Base-by-base conservation (phyloP, 2,329 filamentous ascomycete species). In the Diaporthe ilicicola region DNA sequence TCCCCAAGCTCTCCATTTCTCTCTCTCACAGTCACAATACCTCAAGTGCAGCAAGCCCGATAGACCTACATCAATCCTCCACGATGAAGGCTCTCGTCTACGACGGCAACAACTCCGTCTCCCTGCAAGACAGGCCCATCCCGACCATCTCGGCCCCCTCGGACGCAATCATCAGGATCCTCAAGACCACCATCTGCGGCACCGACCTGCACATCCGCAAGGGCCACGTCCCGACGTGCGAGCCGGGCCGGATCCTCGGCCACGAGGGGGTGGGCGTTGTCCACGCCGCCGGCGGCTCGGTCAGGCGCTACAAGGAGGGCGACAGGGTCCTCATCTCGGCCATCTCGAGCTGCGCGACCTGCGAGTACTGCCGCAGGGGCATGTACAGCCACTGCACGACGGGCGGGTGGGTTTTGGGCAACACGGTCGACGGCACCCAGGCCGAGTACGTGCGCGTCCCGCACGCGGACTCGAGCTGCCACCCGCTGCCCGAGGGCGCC, bases 371-470 rank as follows among this genome's bases (percentile, higher is more conserved):
- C 73, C 82, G 83, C 7, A 78, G 78, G 56, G 84, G 84, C 27
- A 87, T 89, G 83, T 80, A 81, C 70, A 85, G 85, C 34, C 86
- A 88, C 73, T 90, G 88, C 76, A 80, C 80, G 9, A 84, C 82
- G 15, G 87, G 86, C 32, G 87, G 87, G 4, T 89, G 87, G 87
- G 81, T 84, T 6, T 79, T 90, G 2, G 87, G 88, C 24, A 85
- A 89, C 74, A 80, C 79, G 0, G 81, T 84, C 24, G 85, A 88
- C 73, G 87, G 87, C 54, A 88, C 85, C 0, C 87, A 89, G 75
- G 87, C 87, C n/a, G 87, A 89, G 75, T 88, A 85, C 72, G 86
- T 88, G 46, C 81, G 86, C 24, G 83, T 88, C 53, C 85, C 85
- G 1, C 83, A 85, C 75, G 87, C 86, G 0, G 82, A 85, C 69